These are phyloP conservation scores for Heimioporus sp. DNA, from an alignment of 768 basidiomycete genomes.

Conservation along the genomic window DNA sequence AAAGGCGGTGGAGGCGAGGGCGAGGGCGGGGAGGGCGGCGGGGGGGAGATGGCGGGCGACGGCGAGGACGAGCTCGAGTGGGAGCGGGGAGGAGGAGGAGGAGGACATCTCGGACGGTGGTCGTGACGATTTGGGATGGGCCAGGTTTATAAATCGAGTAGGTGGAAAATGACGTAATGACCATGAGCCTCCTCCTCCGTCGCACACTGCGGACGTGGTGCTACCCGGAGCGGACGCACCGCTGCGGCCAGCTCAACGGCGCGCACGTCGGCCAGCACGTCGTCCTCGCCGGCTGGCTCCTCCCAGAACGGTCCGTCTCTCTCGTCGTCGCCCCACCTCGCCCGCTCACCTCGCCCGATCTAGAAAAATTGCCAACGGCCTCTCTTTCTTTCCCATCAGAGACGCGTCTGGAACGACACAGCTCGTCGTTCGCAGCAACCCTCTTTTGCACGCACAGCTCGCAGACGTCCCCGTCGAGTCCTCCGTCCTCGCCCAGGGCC, in stretches of 20 bases:
- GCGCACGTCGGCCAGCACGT: slow-evolving; percentile 55
- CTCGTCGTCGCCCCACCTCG: slow-evolving; percentile 31
- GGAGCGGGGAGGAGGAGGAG: slow-evolving; percentile 33
- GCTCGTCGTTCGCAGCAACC: slow-evolving; percentile 58
- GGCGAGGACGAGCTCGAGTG: slow-evolving; percentile 60
- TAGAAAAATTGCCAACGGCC: slow-evolving; percentile 64
- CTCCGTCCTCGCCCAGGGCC: slow-evolving; percentile 71
- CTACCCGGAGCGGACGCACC: slow-evolving; percentile 60
- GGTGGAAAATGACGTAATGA: slow-evolving; percentile 10
- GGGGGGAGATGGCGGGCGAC: slow-evolving; percentile 40
- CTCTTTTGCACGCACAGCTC: slow-evolving; percentile 40
- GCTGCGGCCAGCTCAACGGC: slow-evolving; percentile 55
- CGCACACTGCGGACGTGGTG: slow-evolving; percentile 39
- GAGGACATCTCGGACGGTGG: too few relatives aligned
- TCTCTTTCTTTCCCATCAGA: slow-evolving; percentile 86
- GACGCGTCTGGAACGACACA: slow-evolving; percentile 79
- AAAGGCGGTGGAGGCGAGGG: slow-evolving; percentile 42
- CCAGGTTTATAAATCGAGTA: too few relatives aligned
- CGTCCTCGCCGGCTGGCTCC: slow-evolving; percentile 79
- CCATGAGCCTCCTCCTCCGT: too few relatives aligned
- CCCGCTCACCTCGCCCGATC: slow-evolving; percentile 26
- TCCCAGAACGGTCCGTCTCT: slow-evolving; percentile 64
- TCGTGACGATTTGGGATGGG: too few relatives aligned
- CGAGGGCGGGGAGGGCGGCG: slow-evolving; percentile 46
- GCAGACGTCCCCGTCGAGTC: slow-evolving; percentile 74